phyloP scores from a whole-genome alignment of 495 filamentous ascomycete species.

The Letharia columbiana region DNA sequence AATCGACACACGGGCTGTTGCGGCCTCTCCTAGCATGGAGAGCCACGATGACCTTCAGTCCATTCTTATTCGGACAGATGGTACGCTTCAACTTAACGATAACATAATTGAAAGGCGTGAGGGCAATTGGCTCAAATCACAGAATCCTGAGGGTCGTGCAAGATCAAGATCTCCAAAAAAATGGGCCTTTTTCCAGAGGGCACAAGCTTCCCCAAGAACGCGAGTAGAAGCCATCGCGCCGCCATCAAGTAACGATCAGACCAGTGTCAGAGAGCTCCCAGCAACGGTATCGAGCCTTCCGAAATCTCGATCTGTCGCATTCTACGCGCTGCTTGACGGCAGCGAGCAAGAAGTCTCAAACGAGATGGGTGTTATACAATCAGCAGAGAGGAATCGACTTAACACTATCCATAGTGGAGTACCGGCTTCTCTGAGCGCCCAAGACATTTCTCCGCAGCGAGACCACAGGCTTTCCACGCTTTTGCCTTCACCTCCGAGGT shows the following conservation, averaged over 20 bases:
- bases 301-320: constrained; percentile 47
- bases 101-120: constrained; percentile 33
- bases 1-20: constrained; percentile 28
- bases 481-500: constrained; percentile 45
- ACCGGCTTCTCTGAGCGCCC: neutral
- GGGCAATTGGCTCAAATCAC: constrained; percentile 32
- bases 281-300: constrained; percentile 35
- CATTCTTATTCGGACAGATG: constrained; percentile 13
- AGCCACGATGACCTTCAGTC: constrained; percentile 27
- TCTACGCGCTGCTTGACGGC: constrained; percentile 76
- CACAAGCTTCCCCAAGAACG: constrained; percentile 44
- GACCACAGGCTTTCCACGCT: constrained; percentile 42
- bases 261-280: constrained; percentile 34
- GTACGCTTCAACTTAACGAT: constrained; percentile 18
- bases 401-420: constrained; percentile 20
- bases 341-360: constrained; percentile 48
- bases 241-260: constrained; percentile 32
- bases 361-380: constrained; percentile 46
- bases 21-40: constrained; percentile 28
- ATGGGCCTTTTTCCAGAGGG: constrained; percentile 80
- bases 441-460: constrained; percentile 27
- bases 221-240: constrained; percentile 27
- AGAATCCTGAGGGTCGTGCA: constrained; percentile 26
- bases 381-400: constrained; percentile 24
- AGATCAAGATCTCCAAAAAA: constrained; percentile 40